Evolutionary conservation across 208 protist genomes (phyloP).

Genomic region (Kentomonas sorsogonicus): DNA sequence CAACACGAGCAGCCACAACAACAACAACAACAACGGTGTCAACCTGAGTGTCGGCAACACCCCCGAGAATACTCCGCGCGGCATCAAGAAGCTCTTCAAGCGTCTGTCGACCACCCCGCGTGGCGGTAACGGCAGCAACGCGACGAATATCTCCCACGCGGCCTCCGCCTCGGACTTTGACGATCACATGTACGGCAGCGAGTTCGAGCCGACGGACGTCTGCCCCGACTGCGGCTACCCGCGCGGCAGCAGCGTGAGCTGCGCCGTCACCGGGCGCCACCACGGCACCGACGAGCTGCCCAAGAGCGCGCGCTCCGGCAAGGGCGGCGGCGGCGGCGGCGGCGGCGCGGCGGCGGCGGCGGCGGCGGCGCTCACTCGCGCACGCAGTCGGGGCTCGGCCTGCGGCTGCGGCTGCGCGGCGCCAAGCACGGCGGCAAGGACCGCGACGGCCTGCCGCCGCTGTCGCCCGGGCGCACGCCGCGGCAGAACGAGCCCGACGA

Average conservation of each 20-base stretch:
- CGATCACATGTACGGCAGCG: constrained; percentile 43
- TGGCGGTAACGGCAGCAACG: background rate
- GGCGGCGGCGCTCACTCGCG: no score
- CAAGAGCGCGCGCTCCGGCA: background rate
- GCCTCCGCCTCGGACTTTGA: constrained; percentile 18
- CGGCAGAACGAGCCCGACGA: background rate
- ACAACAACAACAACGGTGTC: background rate
- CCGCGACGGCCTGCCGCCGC: no score
- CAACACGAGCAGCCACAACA: constrained; percentile 6
- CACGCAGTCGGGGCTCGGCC: background rate
- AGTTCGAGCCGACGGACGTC: constrained; percentile 22
- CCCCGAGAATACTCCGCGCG: no score
- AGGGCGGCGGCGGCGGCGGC: background rate
- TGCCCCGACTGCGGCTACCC: constrained; percentile 34
- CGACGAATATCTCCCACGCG: background rate
- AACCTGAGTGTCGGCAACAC: no score
- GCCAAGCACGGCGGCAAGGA: no score
- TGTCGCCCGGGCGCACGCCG: background rate
- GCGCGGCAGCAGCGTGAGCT: constrained; percentile 38
- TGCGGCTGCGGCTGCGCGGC: no score
- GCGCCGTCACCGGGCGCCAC: constrained; percentile 35
- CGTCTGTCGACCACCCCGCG: no score
- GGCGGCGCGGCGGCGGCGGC: no score
- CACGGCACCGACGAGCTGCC: constrained; percentile 42
- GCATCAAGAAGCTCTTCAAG: constrained; percentile 1